A percentile compares a stretch with the other conserved stretches of the same genome.
Conservation (phyloP, 2,329 filamentous ascomycete genomes). For the Calonectria pauciramosa region DNA sequence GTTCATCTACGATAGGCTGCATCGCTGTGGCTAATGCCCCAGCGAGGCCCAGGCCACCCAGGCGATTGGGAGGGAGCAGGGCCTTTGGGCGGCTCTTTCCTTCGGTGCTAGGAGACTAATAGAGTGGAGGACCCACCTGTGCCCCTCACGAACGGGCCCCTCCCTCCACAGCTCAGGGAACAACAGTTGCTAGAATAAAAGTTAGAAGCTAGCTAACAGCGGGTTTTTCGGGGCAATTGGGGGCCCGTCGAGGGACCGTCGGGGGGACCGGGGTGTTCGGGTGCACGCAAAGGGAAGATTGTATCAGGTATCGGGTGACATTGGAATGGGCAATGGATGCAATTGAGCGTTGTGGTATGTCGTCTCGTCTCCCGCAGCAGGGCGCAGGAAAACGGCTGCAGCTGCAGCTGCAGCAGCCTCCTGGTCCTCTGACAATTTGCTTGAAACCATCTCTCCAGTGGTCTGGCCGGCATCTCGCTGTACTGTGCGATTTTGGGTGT, state of each 20-base stretch:
- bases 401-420: slow-evolving; percentile 8
- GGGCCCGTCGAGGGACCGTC: neutral
- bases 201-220: neutral
- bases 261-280: neutral
- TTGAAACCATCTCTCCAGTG: slow-evolving; percentile 18
- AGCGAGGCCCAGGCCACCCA: neutral
- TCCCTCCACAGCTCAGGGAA: neutral
- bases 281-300: slow-evolving; percentile 6
- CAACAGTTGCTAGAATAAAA: neutral
- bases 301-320: slow-evolving; percentile 10
- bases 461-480: slow-evolving; percentile 2
- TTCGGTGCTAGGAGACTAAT: slow-evolving; percentile 7
- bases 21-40: neutral
- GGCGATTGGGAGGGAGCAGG: slow-evolving; percentile 13
- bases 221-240: slow-evolving; percentile 6
- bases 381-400: slow-evolving; percentile 3
- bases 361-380: slow-evolving; percentile 1
- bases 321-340: neutral
- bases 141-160: slow-evolving; percentile 17
- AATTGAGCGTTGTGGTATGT: neutral
- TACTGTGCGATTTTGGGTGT: slow-evolving; percentile 3
- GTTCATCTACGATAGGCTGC: neutral
- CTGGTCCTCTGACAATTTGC: slow-evolving; percentile 9
- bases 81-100: slow-evolving; percentile 16
- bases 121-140: slow-evolving; percentile 13